These are phyloP conservation scores for Cercospora sp. DNA, from an alignment of 2,329 filamentous ascomycete genomes.

Conservation along the genomic window DNA sequence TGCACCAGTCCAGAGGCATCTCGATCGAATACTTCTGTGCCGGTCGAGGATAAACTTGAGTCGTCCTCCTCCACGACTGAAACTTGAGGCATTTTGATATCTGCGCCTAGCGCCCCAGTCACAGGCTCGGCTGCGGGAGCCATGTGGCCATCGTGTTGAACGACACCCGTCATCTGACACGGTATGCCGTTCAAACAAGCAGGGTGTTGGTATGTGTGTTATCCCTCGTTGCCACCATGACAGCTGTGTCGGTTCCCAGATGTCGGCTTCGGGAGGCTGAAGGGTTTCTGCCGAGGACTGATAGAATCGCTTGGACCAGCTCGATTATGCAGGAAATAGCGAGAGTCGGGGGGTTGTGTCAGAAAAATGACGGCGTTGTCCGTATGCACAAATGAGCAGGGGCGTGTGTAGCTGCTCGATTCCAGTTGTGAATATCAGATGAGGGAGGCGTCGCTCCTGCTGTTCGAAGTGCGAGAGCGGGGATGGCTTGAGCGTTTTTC, in stretches of 20 bases:
- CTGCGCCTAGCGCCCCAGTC: conserved; percentile 17
- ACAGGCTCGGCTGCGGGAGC: conserved; percentile 15
- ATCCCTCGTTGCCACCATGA: conserved; percentile 23
- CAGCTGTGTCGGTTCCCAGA: conserved; percentile 11
- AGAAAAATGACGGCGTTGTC: conserved; percentile 3
- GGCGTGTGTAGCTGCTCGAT: not conserved
- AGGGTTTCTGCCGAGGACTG: conserved; percentile 13
- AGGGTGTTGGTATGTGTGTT: conserved; percentile 9
- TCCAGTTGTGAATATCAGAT: not conserved
- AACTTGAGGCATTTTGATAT: conserved; percentile 22
- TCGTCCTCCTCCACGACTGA: conserved; percentile 33
- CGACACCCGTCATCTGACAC: conserved; percentile 21
- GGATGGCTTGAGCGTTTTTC: conserved; percentile 6
- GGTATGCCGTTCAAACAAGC: conserved; percentile 10
- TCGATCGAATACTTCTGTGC: conserved; percentile 35
- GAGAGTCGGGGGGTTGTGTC: not conserved
- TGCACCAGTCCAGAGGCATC: conserved; percentile 20
- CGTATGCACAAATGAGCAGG: not conserved
- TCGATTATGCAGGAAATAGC: not conserved
- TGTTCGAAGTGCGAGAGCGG: not conserved
- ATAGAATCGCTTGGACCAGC: not conserved
- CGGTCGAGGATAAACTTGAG: conserved; percentile 36
- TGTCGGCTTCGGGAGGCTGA: conserved; percentile 14
- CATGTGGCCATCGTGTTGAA: conserved; percentile 23
- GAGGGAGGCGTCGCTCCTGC: conserved; percentile 3